These are phyloP conservation scores for Phylloporus arenicola DNA, from an alignment of 768 basidiomycete genomes.

Conservation along the genomic window DNA sequence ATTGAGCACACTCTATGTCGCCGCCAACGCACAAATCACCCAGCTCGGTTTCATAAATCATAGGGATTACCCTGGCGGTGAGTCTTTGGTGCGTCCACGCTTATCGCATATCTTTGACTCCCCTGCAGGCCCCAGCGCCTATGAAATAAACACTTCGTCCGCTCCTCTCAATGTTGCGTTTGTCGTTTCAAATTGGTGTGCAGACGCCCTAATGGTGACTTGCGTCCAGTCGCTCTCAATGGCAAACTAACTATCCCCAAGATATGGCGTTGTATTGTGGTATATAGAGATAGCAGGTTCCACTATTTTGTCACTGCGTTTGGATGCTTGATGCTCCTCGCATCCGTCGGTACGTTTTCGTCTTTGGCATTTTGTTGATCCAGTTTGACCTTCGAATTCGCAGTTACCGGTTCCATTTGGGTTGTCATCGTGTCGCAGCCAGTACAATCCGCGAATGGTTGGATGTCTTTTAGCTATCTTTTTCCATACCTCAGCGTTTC, in stretches of 20 bases:
- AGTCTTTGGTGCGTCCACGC: background rate
- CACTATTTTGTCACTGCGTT: constrained; percentile 12
- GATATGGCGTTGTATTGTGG: constrained; percentile 31
- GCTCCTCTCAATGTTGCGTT: constrained; percentile 26
- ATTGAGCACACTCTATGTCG: constrained; percentile 26
- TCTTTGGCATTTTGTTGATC: background rate
- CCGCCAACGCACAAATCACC: constrained; percentile 20
- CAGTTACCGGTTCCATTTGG: constrained; percentile 29
- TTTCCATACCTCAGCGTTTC: constrained; percentile 32
- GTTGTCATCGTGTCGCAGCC: constrained; percentile 25
- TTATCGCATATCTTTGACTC: too few species aligned
- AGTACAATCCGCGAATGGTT: constrained; percentile 9
- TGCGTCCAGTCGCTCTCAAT: background rate
- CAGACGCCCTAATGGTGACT: constrained; percentile 28
- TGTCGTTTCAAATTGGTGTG: constrained; percentile 29
- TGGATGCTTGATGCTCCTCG: constrained; percentile 20
- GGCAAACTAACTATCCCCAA: constrained; percentile 3
- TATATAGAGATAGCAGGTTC: constrained; percentile 26
- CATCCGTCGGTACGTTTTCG: constrained; percentile 19
- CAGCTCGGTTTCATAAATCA: constrained; percentile 28
- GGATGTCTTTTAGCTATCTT: constrained; percentile 31
- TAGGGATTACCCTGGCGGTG: constrained; percentile 30
- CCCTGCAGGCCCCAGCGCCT: constrained; percentile 20
- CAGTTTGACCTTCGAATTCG: background rate
- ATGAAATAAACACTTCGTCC: constrained; percentile 23